Conservation (phyloP, 352 stramenopile genomes). For the Globisporangium nunn region DNA sequence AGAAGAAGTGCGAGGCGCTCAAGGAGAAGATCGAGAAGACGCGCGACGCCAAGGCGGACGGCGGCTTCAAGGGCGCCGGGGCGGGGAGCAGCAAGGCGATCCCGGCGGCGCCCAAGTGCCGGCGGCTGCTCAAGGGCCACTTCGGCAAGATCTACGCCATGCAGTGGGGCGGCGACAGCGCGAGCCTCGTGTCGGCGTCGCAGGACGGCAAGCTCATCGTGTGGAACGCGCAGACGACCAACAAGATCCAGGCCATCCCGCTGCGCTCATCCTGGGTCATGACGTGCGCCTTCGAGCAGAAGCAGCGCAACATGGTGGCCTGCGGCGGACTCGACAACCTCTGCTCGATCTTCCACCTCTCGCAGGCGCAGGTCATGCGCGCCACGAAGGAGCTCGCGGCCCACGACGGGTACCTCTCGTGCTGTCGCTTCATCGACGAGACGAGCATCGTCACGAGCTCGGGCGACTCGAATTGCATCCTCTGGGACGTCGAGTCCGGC, state of each 20-base stretch:
- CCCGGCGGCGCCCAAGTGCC: conserved; percentile 86
- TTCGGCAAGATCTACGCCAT: conserved; percentile 99
- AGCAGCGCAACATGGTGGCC: conserved; percentile 95
- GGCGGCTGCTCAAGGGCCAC: conserved; percentile 96
- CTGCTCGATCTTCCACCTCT: conserved; percentile 98
- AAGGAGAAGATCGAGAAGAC: conserved; percentile 87
- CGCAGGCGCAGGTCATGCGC: conserved; percentile 84
- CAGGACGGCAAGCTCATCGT: conserved; percentile 99
- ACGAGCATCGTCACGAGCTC: conserved; percentile 91
- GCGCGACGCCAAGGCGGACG: conserved; percentile 67
- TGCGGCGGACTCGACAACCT: conserved; percentile 98
- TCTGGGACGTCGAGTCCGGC: conserved; percentile 96
- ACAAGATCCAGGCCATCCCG: conserved; percentile 96
- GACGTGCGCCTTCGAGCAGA: conserved; percentile 98
- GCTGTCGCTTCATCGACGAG: conserved; percentile 97
- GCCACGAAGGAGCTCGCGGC: conserved; percentile 93
- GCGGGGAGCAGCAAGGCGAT: conserved; percentile 60
- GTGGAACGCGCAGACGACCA: conserved; percentile 96
- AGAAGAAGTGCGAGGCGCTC: conserved; percentile 84
- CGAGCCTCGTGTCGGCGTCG: conserved; percentile 89
- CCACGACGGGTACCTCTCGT: conserved; percentile 98
- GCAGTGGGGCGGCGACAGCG: conserved; percentile 94
- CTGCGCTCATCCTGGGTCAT: conserved; percentile 98
- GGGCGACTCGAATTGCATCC: conserved; percentile 97
- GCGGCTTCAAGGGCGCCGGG: conserved; percentile 66